Evolutionary conservation across 78 protist genomes (phyloP).

Genomic region (Dictyostelium citrinum): DNA sequence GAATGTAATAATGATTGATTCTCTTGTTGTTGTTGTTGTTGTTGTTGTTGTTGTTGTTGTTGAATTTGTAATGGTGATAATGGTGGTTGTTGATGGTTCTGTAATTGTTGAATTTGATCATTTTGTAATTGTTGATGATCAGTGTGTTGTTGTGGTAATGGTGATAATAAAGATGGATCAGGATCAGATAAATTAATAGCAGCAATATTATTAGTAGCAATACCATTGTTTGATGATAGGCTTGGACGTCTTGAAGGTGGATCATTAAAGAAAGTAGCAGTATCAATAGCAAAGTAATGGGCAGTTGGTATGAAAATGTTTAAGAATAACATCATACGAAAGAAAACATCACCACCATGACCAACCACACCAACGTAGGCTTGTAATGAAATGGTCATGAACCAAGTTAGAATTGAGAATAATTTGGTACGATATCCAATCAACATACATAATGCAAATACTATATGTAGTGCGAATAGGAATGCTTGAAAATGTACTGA

Average conservation of each 20-base stretch:
- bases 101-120: neutral
- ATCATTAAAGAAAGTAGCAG: conserved; percentile 3
- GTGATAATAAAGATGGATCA: neutral
- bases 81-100: neutral
- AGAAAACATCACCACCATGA: conserved; percentile 78
- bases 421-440: conserved; percentile 65
- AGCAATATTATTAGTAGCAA: neutral
- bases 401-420: conserved; percentile 35
- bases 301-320: conserved; percentile 52
- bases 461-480: conserved; percentile 6
- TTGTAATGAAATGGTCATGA: conserved; percentile 47
- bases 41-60: conserved; percentile 8
- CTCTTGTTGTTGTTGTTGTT: neutral
- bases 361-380: conserved; percentile 31
- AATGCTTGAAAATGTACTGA: neutral
- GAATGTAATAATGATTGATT: neutral
- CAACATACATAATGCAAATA: conserved; percentile 39
- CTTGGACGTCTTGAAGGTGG: neutral
- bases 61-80: neutral
- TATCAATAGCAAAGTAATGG: conserved; percentile 8
- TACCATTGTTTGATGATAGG: neutral
- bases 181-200: neutral
- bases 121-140: neutral
- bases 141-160: neutral
- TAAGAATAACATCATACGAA: conserved; percentile 60